Base-by-base conservation (phyloP, 805 yeast genomes). In the Blastobotrys chiropterorum region DNA sequence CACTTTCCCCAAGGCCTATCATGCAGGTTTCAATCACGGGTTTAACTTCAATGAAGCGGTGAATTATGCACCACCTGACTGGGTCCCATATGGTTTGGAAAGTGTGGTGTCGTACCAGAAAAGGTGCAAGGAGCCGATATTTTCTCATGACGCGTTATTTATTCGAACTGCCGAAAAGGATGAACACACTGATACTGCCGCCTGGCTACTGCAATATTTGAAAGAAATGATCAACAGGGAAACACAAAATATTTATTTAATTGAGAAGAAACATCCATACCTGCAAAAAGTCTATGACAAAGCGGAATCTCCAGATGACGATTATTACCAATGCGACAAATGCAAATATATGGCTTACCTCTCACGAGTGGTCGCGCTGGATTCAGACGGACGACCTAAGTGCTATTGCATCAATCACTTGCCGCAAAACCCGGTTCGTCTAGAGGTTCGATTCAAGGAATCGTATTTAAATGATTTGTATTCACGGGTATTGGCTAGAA, bases 1-100 rank as follows among this genome's bases (percentile, higher is more conserved):
- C 1, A 87, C 96, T 0, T 90, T 84, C 62, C 97, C 97, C 1
- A 84, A 84, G 65, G 94, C 92, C 13, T 89, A 86, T 62, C 95
- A 88, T 68, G 83, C 94, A 1, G 95, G 96, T 0, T 87, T 89
- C 67, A 89, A 89, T 62, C 80, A 83, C 57, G 96, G 96, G 0
- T 87, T 79, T 64, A 90, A 90, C 64, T 62, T 66, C 49, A 69
- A 69, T 49, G 74, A 70, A 52, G 74, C 74, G 0, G 74, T 71
- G 20, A 70, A 71, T 52, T 71, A 68, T 51, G 73, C 73, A 1
- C 73, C 74, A 5, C 61, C 66, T 2, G 70, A 68, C 41, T 70
- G 74, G 74, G 63, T 68, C 11, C 64, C 63, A 5, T 59, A 38
- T 38, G 71, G 74, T 3, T 43, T 51, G 13, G 60, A 57, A 38